Evolutionary conservation across 208 protist species (phyloP).

Genomic region (Acanthamoeba lenticulata): DNA sequence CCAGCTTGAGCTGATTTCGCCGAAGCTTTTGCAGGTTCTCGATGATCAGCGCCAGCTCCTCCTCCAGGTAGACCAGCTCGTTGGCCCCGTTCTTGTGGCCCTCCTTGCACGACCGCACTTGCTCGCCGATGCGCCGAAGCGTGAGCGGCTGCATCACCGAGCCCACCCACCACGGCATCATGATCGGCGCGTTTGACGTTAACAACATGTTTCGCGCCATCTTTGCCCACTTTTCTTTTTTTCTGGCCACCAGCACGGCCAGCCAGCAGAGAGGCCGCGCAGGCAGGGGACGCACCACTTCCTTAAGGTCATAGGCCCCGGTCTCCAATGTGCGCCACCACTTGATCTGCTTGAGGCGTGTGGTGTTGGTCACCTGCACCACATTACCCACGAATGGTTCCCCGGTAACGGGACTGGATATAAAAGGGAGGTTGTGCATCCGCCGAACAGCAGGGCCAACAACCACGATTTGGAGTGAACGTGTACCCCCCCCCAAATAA

Average conservation of each 20-base stretch:
- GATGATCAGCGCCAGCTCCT: conserved; percentile 7
- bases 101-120: conserved; percentile 10
- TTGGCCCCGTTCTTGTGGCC: conserved; percentile 21
- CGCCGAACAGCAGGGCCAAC: too few species aligned
- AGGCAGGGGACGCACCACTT: too few species aligned
- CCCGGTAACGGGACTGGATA: neutral
- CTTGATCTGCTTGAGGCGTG: conserved; percentile 24
- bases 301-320: neutral
- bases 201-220: too few species aligned
- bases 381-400: neutral
- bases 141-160: neutral
- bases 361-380: conserved; percentile 16
- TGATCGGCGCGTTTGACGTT: too few species aligned
- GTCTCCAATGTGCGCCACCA: neutral
- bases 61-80: conserved; percentile 7
- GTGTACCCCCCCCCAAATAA: neutral
- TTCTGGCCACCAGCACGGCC: too few species aligned
- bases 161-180: too few species aligned
- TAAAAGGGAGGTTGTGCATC: neutral
- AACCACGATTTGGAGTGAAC: too few species aligned
- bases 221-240: too few species aligned
- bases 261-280: too few species aligned
- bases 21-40: conserved; percentile 16
- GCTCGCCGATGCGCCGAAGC: neutral
- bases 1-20: conserved; percentile 36